Evolutionary conservation across 2,329 filamentous ascomycete species (phyloP).

Genomic region (Emmonsiellopsis sp.): DNA sequence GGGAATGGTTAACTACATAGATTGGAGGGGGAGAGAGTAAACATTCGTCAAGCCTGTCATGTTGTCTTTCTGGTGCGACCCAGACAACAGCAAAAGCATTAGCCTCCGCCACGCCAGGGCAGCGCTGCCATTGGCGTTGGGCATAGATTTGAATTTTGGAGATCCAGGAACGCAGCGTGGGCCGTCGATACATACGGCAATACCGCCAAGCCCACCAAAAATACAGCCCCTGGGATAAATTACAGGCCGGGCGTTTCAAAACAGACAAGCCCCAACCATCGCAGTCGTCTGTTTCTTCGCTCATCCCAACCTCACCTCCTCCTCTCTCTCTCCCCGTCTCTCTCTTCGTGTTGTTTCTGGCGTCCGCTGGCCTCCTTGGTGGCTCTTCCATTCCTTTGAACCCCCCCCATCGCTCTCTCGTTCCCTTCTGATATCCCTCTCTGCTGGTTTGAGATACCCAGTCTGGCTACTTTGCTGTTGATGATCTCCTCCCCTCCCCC

Average conservation of each 20-base stretch:
- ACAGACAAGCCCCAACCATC: neutral
- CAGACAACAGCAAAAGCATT: too few species aligned
- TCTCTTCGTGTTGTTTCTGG: neutral
- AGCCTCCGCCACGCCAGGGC: too few species aligned
- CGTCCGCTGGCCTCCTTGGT: neutral
- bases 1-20: too few species aligned
- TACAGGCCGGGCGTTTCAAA: conserved; percentile 1
- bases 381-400: neutral
- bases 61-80: too few species aligned
- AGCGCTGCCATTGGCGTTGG: too few species aligned
- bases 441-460: conserved; percentile 15
- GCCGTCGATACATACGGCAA: neutral
- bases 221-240: neutral
- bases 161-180: neutral
- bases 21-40: too few species aligned
- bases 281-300: neutral
- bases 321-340: neutral
- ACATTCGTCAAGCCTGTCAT: too few species aligned
- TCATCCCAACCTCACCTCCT: neutral
- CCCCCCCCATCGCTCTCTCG: neutral
- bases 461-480: conserved; percentile 2
- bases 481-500: neutral
- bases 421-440: conserved; percentile 7
- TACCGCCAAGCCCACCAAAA: neutral
- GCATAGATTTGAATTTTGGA: too few species aligned